phyloP scores from a whole-genome alignment of 768 basidiomycete genomes.

The Flagelloscypha sp. region DNA sequence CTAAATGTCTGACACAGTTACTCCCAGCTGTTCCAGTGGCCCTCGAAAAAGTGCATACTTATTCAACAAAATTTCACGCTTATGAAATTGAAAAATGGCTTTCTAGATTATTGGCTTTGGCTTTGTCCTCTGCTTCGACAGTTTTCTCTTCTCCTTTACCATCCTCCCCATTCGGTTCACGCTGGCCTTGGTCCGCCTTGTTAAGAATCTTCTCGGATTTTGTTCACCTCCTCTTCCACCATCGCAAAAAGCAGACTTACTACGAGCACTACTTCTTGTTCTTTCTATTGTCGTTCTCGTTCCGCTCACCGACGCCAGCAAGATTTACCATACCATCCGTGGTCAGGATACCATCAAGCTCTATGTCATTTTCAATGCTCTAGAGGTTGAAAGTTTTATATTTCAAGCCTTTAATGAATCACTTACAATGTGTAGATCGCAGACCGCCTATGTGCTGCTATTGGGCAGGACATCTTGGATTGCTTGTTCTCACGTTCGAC shows the following conservation, averaged over 20 bases:
- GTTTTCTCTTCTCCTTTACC: constrained; percentile 96
- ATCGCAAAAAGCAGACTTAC: constrained; percentile 87
- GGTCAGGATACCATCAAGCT: constrained; percentile 98
- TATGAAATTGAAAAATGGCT: not conserved
- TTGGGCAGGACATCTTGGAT: constrained; percentile 96
- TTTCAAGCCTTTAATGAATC: not conserved
- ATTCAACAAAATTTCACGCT: not conserved
- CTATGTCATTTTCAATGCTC: constrained; percentile 97
- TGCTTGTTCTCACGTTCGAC: constrained; percentile 93
- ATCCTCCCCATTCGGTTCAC: constrained; percentile 86
- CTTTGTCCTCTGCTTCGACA: constrained; percentile 88
- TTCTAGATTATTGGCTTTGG: constrained; percentile 84
- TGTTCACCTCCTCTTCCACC: constrained; percentile 59
- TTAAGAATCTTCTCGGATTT: constrained; percentile 40
- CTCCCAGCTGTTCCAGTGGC: constrained; percentile 90
- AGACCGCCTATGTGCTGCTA: constrained; percentile 88
- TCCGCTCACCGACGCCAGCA: constrained; percentile 88
- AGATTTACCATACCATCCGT: constrained; percentile 95
- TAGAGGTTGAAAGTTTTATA: constrained; percentile 62
- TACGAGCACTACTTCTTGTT: constrained; percentile 71
- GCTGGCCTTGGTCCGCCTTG: constrained; percentile 52
- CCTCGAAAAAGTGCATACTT: constrained; percentile 74
- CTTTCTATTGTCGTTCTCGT: constrained; percentile 67
- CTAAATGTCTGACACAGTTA: too few species aligned
- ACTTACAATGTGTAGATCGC: constrained; percentile 42